Evolutionary conservation across 768 basidiomycete species (phyloP), one percentile per base, ranked within the genome.

Genomic region (Galerina sulciceps): DNA sequence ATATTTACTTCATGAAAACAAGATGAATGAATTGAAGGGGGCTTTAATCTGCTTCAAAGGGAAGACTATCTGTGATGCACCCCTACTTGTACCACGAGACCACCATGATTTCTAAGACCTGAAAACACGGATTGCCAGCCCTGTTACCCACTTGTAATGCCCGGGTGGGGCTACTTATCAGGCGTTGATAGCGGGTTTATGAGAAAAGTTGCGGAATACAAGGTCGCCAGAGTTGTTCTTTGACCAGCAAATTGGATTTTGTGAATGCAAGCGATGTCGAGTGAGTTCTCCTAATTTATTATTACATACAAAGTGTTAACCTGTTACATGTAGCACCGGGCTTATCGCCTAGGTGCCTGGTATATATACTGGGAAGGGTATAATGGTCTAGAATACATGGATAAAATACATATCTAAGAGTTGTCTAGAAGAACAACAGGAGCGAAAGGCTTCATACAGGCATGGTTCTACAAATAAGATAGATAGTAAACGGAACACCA

Each of bases 351-450:
- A 45, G 45, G 44, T 47, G 37, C 47, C 45, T 47, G 37, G 13
- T 36, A 3, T 43, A 14, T n/a, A n/a, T n/a, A n/a, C n/a, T n/a
- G n/a, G n/a, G 11, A n/a, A n/a, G 18, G 20, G 45, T 13, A 37
- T 45, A 47, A 14, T 40, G 37, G 17, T 17, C 44, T 55, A 37
- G 42, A 52, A 58, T 57, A 58, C 43, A 58, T 51, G 41, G 40
- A 42, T 51, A 31, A 37, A 45, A 37, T 58, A 37, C 17, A 45
- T 37, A 37, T 55, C 42, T 52, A 58, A 37, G 42, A 22, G 49
- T 45, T 49, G 37, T 55, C 35, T 20, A 55, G 23, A 14, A 55
- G 40, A 34, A 26, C 36, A 43, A 44, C 13, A 43, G 9, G 22
- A 18, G n/a, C 34, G 53, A 55, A 45, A 45, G 44, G 17, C 8